Conservation (phyloP, 371 early-diverging fungal genomes). For the Lichtheimia corymbifera region DNA sequence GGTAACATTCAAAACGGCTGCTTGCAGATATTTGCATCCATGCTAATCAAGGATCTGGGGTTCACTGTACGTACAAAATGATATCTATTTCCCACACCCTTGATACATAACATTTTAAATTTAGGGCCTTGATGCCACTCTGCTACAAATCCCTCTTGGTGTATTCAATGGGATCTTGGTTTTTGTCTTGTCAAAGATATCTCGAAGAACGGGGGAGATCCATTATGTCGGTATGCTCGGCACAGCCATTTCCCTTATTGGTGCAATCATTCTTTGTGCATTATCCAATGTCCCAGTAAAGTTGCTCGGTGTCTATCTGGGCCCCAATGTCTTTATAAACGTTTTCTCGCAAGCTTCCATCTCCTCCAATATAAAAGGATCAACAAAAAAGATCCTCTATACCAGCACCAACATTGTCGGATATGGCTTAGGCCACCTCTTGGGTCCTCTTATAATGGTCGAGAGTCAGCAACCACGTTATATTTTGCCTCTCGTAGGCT, state of each 20-base stretch:
- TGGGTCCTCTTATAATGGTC: slow-evolving; percentile 21
- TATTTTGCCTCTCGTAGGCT: slow-evolving; percentile 15
- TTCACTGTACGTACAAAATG: slow-evolving; percentile 13
- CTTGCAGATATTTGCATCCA: slow-evolving; percentile 8
- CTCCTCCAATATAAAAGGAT: slow-evolving; percentile 13
- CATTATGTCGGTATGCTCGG: background rate
- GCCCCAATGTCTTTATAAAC: slow-evolving; percentile 3
- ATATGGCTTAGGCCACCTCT: slow-evolving; percentile 15
- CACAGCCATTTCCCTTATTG: slow-evolving; percentile 2
- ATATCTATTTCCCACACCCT: background rate
- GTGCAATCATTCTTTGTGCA: slow-evolving; percentile 4
- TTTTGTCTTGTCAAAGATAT: background rate
- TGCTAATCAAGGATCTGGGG: slow-evolving; percentile 13
- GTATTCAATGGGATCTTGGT: background rate
- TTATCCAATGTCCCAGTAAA: slow-evolving; percentile 2
- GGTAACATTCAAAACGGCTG: slow-evolving; percentile 12
- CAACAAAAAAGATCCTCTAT: slow-evolving; percentile 20
- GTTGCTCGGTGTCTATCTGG: slow-evolving; percentile 14
- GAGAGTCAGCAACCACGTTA: slow-evolving; percentile 15
- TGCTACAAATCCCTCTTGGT: slow-evolving; percentile 4
- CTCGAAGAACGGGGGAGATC: background rate
- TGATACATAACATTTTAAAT: too few relatives aligned
- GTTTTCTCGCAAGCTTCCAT: slow-evolving; percentile 11
- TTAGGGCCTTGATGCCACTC: slow-evolving; percentile 1
- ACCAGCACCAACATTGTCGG: slow-evolving; percentile 3